phyloP scores from a whole-genome alignment of 495 filamentous ascomycete species.

The Penicillium argentinense region DNA sequence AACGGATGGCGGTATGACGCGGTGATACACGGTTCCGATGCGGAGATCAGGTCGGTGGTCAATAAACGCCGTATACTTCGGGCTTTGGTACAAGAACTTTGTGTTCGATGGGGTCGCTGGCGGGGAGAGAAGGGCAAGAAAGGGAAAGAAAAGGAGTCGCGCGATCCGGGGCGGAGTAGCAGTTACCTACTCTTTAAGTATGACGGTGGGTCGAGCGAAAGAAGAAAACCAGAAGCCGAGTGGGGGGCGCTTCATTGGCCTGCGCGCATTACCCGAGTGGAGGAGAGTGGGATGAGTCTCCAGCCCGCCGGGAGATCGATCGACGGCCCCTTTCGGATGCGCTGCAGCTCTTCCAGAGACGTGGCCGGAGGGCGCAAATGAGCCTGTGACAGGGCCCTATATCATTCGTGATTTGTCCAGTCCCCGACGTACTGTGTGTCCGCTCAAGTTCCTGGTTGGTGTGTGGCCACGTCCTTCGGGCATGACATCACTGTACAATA shows the following conservation, averaged over 20 bases:
- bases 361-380: too few species aligned
- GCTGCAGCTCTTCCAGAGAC: too few species aligned
- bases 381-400: neutral
- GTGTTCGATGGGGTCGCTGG: too few species aligned
- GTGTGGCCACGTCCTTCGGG: too few species aligned
- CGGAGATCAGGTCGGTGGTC: neutral
- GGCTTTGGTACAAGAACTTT: too few species aligned
- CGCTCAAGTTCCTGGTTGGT: too few species aligned
- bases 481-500: conserved; percentile 23
- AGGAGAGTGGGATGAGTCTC: conserved; percentile 20
- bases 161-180: conserved; percentile 11
- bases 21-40: conserved; percentile 12
- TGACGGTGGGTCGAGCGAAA: conserved; percentile 33
- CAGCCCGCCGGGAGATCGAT: conserved; percentile 15
- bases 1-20: conserved; percentile 19
- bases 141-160: conserved; percentile 15
- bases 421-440: too few species aligned
- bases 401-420: neutral
- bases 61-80: too few species aligned
- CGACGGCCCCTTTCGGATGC: too few species aligned
- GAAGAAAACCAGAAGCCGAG: conserved; percentile 28
- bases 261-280: conserved; percentile 21
- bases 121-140: conserved; percentile 4
- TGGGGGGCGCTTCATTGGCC: conserved; percentile 24
- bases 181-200: conserved; percentile 26